Evolutionary conservation across 2,329 filamentous ascomycete species (phyloP).

Genomic region (Ilyonectria sp.): DNA sequence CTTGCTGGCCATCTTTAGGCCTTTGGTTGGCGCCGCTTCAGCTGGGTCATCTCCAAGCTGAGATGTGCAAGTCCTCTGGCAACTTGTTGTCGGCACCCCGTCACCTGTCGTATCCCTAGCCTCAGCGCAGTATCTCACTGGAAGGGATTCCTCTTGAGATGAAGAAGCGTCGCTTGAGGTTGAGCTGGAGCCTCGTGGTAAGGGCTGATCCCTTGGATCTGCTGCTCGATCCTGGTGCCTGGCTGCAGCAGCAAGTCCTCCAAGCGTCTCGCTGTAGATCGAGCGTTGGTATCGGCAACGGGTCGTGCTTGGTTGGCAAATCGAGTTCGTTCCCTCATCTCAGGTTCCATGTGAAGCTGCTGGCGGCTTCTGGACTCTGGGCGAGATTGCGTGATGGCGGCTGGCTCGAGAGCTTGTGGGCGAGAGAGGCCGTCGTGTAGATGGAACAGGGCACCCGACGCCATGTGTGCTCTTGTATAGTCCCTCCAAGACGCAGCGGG

Average conservation of each 20-base stretch:
- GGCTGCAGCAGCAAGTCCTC: too few relatives aligned
- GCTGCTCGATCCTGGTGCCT: too few relatives aligned
- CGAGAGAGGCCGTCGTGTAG: neutral
- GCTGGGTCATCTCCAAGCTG: neutral
- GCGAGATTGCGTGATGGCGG: neutral
- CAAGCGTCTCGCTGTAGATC: too few relatives aligned
- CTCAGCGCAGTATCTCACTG: neutral
- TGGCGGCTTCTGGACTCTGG: neutral
- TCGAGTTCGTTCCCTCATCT: too few relatives aligned
- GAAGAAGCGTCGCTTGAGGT: too few relatives aligned
- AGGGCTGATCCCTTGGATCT: too few relatives aligned
- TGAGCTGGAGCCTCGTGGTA: too few relatives aligned
- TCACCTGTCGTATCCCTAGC: too few relatives aligned
- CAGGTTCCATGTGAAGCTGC: neutral
- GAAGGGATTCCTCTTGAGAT: neutral
- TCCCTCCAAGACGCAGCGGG: neutral
- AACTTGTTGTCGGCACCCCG: neutral
- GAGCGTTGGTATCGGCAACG: too few relatives aligned
- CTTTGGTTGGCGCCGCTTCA: neutral
- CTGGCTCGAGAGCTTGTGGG: neutral
- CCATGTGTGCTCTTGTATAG: neutral
- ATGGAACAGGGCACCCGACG: neutral
- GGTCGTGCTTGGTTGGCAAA: too few relatives aligned
- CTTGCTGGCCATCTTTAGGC: neutral
- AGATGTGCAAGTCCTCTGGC: neutral